Evolutionary conservation across 805 yeast species (phyloP).

Genomic region (Sporopachydermia lactativora): DNA sequence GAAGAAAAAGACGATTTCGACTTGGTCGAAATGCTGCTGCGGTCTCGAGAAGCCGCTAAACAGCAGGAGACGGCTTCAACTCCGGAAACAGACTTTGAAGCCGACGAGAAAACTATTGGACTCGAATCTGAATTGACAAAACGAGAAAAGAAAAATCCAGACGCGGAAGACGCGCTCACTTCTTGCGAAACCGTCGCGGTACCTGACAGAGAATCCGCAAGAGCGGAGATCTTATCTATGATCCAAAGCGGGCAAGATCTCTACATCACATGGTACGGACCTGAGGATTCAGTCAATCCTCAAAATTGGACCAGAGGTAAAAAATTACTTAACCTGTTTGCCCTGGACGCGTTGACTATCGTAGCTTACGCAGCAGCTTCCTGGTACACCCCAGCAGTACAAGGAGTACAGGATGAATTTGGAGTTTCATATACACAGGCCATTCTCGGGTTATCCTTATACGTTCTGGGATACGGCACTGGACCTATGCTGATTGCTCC

Average conservation of each 20-base stretch:
- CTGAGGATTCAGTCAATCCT: slow-evolving; percentile 38
- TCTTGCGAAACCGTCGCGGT: background rate
- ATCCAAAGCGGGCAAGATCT: slow-evolving; percentile 19
- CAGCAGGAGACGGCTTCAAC: background rate
- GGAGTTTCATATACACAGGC: slow-evolving; percentile 30
- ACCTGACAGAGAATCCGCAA: background rate
- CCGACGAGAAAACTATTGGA: background rate
- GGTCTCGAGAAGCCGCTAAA: background rate
- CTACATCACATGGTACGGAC: slow-evolving; percentile 14
- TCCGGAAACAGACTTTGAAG: background rate
- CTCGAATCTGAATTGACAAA: background rate
- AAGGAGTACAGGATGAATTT: slow-evolving; percentile 30
- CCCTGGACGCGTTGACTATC: slow-evolving; percentile 32
- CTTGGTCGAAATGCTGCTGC: slow-evolving; percentile 17
- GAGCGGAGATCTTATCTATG: slow-evolving; percentile 4
- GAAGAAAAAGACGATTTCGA: slow-evolving; percentile 19
- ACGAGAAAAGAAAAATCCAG: background rate
- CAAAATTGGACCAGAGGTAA: slow-evolving; percentile 35
- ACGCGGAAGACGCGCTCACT: background rate
- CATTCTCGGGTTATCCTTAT: slow-evolving; percentile 36
- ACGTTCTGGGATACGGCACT: slow-evolving; percentile 45
- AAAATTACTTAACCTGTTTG: slow-evolving; percentile 24
- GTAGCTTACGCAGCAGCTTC: slow-evolving; percentile 45
- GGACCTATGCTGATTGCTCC: slow-evolving; percentile 51
- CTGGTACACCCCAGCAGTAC: slow-evolving; percentile 37